Base-by-base conservation (phyloP, 2,329 filamentous ascomycete species). In the Fusarium mundagurra region DNA sequence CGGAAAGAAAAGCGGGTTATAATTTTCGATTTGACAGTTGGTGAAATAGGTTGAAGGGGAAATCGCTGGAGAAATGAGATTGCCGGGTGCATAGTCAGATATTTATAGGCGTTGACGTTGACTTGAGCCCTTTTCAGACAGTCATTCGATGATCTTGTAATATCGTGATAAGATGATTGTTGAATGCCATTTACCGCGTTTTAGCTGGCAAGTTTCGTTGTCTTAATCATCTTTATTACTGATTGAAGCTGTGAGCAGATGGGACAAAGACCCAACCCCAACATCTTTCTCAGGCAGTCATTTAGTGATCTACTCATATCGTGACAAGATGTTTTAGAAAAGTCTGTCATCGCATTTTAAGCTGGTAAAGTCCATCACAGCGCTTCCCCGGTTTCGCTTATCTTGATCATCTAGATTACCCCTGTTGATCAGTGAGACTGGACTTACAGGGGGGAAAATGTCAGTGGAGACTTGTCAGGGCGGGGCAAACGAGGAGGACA, bases 1-100 rank as follows among this genome's bases (percentile, higher is more conserved):
- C 39, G 10, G n/a, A 0, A 10, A 24, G 4, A 17, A 44, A 24
- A 12, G 1, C 41, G 17, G 24, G 2, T 24, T 17, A 4, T 8
- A 16, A 6, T 11, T 24, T 11, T 24, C 6, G 39, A 43, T n/a
- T 43, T 11, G 8, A 16, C 6, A n/a, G n/a, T 17, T 2, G 41
- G 9, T 44, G n/a, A 24, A 17, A 43, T 24, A 6, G n/a, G 14
- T 11, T 17, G 14, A 17, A 3, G 41, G 41, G 11, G 41, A 44
- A 17, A 11, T 44, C 9, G 6, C 10, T 11, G 3, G 14, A 43
- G n/a, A 17, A 43, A 17, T 43, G n/a, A 17, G 9, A n/a, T 5
- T 17, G 0, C 9, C 6, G 41, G 14, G 14, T 17, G 9, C 22
- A 24, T 17, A 11, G 9, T 11, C 9, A 24, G 22, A 43, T 22